Evolutionary conservation across 2,329 filamentous ascomycete species (phyloP), one percentile per base, ranked within the genome.

Genomic region (Cladobotryum mycophilum): DNA sequence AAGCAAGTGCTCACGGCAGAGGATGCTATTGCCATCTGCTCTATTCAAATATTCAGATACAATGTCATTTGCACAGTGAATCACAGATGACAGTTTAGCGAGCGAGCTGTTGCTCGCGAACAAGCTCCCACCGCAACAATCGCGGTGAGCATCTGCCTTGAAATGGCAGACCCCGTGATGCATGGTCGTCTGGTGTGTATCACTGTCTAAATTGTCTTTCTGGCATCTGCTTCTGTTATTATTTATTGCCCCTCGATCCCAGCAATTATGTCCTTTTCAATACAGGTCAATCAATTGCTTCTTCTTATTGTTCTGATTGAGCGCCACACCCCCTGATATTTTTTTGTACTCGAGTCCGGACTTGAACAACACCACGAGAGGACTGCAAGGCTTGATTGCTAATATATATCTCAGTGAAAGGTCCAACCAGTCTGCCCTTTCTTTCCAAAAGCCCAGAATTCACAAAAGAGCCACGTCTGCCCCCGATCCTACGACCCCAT

Each of bases 391-490:
- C 25, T 30, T 6, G 25, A 7, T 30, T 30, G 25, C 25, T 30
- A 30, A 30, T 30, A 30, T 30, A 30, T 30, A 30, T 30, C 25
- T 38, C 5, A 38, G 36, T 17, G 14, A 38, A n/a, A 38, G 15
- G 6, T 22, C 40, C 20, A 15, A 7, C 20, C 18, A 20, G 12
- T 13, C 40, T 18, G 12, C 15, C 20, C 9, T 3, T 18, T 20
- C 40, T n/a, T 18, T 42, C 17, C 7, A 7, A 15, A 45, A 8
- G 13, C 30, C 62, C 1, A 68, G 60, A 45, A 59, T 64, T 35
- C 76, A 80, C 59, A 79, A 77, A 58, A 65, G 76, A 51, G 70
- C 76, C 3, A 69, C 70, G 15, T 79, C 76, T 8, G 76, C 75
- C 6, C 76, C 76, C 11, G 68, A 73, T 52, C 72, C 75, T 47